Percentiles rank a stretch among this genome's conserved stretches.
These are phyloP conservation scores for Candida krabiensis DNA, from an alignment of 805 yeast genomes.

Conservation along the genomic window DNA sequence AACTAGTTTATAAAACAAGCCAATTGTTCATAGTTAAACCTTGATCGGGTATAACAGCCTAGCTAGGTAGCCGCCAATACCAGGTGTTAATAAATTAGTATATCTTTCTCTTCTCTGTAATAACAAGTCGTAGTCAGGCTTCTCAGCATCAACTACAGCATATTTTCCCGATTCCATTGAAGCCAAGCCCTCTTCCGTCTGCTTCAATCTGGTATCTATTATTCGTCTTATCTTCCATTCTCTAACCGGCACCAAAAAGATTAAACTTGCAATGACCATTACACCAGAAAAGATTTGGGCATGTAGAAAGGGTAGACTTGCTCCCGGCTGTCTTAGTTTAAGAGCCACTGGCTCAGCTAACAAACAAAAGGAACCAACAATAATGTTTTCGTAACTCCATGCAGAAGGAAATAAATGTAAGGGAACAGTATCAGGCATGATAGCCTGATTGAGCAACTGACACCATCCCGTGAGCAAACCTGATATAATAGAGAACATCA, in stretches of 20 bases:
- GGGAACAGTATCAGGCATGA: conserved; percentile 30
- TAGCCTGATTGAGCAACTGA: conserved; percentile 28
- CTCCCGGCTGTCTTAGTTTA: conserved; percentile 19
- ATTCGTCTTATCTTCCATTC: conserved; percentile 48
- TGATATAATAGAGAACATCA: conserved; percentile 38
- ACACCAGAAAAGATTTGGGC: conserved; percentile 63
- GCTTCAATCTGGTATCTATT: conserved; percentile 22
- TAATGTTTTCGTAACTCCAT: conserved; percentile 27
- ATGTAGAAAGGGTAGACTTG: conserved; percentile 48
- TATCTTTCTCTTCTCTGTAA: conserved; percentile 15
- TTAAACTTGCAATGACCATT: conserved; percentile 41
- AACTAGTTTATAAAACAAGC: background rate
- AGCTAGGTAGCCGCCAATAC: conserved; percentile 15
- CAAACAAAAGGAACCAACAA: conserved; percentile 29
- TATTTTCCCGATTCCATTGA: background rate
- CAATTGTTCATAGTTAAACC: conserved; percentile 8
- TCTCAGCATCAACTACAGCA: background rate
- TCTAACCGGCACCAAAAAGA: conserved; percentile 46
- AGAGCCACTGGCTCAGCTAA: conserved; percentile 32
- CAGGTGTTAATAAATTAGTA: conserved; percentile 12
- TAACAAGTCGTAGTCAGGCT: conserved; percentile 1
- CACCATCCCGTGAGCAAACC: conserved; percentile 49
- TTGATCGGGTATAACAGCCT: conserved; percentile 25
- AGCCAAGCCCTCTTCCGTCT: conserved; percentile 8
- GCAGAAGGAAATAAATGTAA: conserved; percentile 30